Percentiles rank a stretch among this genome's conserved stretches.
Evolutionary conservation across 1,139 yeast genomes (phyloP).

Genomic region (Lodderomyces margitis): DNA sequence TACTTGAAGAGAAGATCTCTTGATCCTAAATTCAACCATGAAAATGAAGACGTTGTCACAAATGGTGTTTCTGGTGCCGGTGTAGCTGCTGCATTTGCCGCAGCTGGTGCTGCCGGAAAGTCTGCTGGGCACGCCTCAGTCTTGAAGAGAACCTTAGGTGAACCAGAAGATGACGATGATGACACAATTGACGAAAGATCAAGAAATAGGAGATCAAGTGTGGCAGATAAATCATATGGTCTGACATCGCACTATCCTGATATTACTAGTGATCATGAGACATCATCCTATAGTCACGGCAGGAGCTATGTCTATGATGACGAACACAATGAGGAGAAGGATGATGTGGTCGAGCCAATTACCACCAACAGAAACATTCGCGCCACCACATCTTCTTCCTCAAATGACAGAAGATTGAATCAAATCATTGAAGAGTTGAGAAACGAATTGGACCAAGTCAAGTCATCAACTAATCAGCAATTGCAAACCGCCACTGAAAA

Average conservation of each 20-base stretch:
- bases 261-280: constrained; percentile 1
- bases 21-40: constrained; percentile 12
- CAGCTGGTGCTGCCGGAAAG: constrained; percentile 16
- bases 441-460: constrained; percentile 45
- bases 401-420: constrained; percentile 23
- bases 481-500: constrained; percentile 54
- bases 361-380: constrained; percentile 18
- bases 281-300: neutral
- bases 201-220: neutral
- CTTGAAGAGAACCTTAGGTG: constrained; percentile 1
- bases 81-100: constrained; percentile 11
- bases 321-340: constrained; percentile 5
- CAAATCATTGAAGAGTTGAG: constrained; percentile 43
- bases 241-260: constrained; percentile 5
- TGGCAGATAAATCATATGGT: constrained; percentile 4
- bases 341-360: constrained; percentile 5
- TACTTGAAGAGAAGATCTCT: constrained; percentile 15
- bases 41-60: constrained; percentile 4
- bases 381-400: neutral
- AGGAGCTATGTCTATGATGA: constrained; percentile 1
- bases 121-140: constrained; percentile 14
- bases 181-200: constrained; percentile 1
- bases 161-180: neutral
- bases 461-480: constrained; percentile 45
- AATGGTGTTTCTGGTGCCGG: constrained; percentile 5